Evolutionary conservation across 225 moss, liverwort and hornwort species (phyloP).

Genomic region (Asterella californica): DNA sequence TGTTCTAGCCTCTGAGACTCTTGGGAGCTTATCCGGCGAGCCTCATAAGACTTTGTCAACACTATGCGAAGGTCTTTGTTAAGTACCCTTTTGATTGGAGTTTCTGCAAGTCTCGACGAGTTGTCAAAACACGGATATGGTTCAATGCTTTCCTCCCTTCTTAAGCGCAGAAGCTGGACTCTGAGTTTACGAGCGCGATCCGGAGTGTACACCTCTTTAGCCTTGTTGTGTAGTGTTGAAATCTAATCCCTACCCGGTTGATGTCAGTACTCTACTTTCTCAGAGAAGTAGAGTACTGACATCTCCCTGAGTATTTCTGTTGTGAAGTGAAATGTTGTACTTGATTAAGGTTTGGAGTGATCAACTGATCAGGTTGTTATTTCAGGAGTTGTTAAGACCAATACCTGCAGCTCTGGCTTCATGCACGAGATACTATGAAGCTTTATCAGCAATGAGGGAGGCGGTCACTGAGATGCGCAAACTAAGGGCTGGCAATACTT

Average conservation of each 20-base stretch:
- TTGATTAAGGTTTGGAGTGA: background rate
- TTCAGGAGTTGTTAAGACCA: slow-evolving; percentile 89
- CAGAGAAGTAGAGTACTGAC: too few relatives aligned
- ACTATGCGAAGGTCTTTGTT: too few relatives aligned
- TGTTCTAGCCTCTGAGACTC: too few relatives aligned
- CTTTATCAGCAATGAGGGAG: slow-evolving; percentile 93
- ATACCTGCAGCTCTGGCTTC: slow-evolving; percentile 98
- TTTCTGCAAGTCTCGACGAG: too few relatives aligned
- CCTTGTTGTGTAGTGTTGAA: background rate
- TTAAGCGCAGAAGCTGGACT: background rate
- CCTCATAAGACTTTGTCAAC: too few relatives aligned
- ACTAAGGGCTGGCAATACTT: slow-evolving; percentile 53
- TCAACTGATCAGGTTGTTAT: background rate
- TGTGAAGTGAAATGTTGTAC: background rate
- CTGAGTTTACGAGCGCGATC: background rate
- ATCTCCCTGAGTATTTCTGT: background rate
- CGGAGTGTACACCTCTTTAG: background rate
- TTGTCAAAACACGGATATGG: background rate
- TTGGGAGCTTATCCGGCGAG: too few relatives aligned
- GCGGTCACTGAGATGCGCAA: slow-evolving; percentile 74
- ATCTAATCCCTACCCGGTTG: background rate
- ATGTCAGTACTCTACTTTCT: background rate
- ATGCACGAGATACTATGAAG: slow-evolving; percentile 95
- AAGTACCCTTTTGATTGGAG: too few relatives aligned
- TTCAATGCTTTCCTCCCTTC: background rate